phyloP scores from a whole-genome alignment of 1,284 basidiomycete genomes.

The Agaricales sp. region DNA sequence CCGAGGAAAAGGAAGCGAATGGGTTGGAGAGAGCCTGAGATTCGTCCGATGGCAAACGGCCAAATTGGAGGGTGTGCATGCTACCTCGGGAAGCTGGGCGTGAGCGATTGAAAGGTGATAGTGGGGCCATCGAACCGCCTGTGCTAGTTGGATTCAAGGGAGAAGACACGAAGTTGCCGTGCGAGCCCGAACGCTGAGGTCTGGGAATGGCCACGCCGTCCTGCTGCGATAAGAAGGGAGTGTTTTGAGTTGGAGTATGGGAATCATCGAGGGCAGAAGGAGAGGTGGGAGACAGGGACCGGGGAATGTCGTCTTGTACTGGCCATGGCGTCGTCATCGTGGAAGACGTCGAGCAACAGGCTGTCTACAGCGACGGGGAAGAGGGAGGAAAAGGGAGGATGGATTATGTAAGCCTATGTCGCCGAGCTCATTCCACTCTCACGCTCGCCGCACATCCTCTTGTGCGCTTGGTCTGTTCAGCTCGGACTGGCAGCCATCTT shows the following conservation, averaged over 20 bases:
- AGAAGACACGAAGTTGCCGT: not conserved
- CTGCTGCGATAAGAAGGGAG: not conserved
- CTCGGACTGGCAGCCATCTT: too few relatives aligned
- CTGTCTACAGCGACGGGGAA: not conserved
- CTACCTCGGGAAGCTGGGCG: slow-evolving; percentile 1
- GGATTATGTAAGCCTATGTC: not conserved
- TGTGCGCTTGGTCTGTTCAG: too few relatives aligned
- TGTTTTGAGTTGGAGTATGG: not conserved
- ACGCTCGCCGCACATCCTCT: too few relatives aligned
- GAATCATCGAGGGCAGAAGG: not conserved
- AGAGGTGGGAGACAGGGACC: not conserved
- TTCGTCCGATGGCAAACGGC: not conserved
- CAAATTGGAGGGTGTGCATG: not conserved
- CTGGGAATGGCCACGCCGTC: not conserved
- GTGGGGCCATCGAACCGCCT: not conserved
- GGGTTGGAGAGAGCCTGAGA: not conserved
- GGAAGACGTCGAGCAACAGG: not conserved
- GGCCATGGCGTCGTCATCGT: slow-evolving; percentile 1
- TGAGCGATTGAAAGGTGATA: not conserved
- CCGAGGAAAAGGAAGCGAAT: not conserved
- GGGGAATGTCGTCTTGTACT: not conserved
- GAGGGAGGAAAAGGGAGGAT: not conserved
- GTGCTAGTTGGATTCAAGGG: not conserved
- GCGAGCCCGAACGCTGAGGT: not conserved
- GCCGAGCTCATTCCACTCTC: too few relatives aligned